Percentiles rank a stretch among this genome's conserved stretches.
These are phyloP conservation scores for Chlorella sp. DNA, from an alignment of 139 green algal genomes.

Conservation along the genomic window DNA sequence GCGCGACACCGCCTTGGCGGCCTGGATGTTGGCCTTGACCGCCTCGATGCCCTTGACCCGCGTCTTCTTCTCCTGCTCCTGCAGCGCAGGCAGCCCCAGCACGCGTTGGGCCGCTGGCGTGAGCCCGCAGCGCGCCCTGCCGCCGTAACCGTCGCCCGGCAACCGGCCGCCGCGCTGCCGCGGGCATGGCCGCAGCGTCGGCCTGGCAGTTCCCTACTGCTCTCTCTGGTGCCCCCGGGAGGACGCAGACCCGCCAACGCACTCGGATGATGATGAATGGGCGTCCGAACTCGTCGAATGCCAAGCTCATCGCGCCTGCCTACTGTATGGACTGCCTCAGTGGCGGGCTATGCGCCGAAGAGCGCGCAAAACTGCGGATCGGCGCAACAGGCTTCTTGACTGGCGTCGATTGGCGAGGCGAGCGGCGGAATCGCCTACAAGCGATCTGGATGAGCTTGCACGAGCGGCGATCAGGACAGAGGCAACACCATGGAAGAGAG, in stretches of 20 bases:
- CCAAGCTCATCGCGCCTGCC: constrained; percentile 85
- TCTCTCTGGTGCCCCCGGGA: too few relatives aligned
- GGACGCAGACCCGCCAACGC: too few relatives aligned
- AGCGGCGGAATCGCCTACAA: too few relatives aligned
- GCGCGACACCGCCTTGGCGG: constrained; percentile 91
- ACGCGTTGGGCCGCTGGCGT: neutral
- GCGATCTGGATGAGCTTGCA: too few relatives aligned
- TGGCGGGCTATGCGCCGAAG: too few relatives aligned
- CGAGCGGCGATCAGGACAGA: too few relatives aligned
- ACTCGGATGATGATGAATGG: constrained; percentile 98
- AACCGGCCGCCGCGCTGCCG: neutral
- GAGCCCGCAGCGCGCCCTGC: neutral
- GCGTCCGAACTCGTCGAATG: constrained; percentile 97
- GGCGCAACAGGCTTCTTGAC: too few relatives aligned
- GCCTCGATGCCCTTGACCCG: constrained; percentile 92
- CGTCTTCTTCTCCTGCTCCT: constrained; percentile 93
- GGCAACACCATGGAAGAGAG: too few relatives aligned
- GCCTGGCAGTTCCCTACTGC: neutral
- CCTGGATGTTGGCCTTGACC: constrained; percentile 96
- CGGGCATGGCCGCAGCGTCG: neutral
- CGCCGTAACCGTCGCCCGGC: neutral
- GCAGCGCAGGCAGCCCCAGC: neutral
- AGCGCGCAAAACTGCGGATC: too few relatives aligned
- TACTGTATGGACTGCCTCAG: too few relatives aligned
- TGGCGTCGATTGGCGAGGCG: too few relatives aligned